Base-by-base conservation (phyloP, 164 flowering plant genomes). In the Euptelea pleiosperma region DNA sequence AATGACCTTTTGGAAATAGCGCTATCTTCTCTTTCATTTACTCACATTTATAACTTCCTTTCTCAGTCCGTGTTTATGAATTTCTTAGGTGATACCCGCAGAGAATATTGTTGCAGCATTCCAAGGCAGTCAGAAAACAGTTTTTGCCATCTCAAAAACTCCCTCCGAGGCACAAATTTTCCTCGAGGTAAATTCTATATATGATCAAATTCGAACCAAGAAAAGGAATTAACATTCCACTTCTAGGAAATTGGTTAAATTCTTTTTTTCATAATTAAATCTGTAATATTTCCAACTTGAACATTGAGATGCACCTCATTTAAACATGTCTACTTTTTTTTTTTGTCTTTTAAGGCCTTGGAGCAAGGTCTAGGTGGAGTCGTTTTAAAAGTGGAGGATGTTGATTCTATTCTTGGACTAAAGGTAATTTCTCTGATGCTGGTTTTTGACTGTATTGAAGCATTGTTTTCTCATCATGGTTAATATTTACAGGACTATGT, bases 61-160 rank as follows among this genome's bases (percentile, higher is more conserved):
- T 28, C 25, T 44, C 35, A 34, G 33, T 40, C 30, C 30, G 30
- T 18, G 28, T 30, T 52, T 60, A 45, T 54, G 9, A 47, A 8
- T 58, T 65, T 44, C 6, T 24, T 61, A 88, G 98, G 80, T 85
- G 52, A 91, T 91, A 63, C 94, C 98, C 43, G 94, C 98, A 40
- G 98, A 91, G 67, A 91, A 88, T 64, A 84, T 88, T 56, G 86
- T 86, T 65, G 98, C 98, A 65, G 83, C 87, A 47, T 81, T 88
- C 73, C 96, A 88, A 70, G 85, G 86, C 46, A 79, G 79, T 59
- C 61, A 74, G 34, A 86, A 77, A 60, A 91, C 84, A 33, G 89
- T 88, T 19, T 81, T 88, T 72, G 88, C 91, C 24, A 58, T 91
- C 62, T 80, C 96, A 54, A 76, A 69, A 65, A 76, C 79, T 52